Conservation (phyloP, 345 rosid genomes). For the Kernera saxatilis region DNA sequence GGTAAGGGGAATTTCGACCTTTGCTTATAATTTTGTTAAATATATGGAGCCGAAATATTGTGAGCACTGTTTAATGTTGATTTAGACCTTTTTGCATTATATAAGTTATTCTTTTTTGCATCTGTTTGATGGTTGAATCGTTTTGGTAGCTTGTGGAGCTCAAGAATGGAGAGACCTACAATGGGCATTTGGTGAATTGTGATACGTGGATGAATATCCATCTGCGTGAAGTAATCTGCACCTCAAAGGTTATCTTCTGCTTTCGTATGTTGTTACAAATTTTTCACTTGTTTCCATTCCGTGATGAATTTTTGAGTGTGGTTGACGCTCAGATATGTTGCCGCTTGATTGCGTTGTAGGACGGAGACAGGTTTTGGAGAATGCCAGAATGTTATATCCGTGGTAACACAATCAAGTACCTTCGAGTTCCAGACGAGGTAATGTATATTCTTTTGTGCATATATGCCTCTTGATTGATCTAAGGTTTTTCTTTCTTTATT, state of each 20-base stretch:
- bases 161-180: constrained; percentile 96
- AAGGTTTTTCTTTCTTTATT: not conserved
- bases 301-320: not conserved
- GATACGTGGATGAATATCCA: constrained; percentile 99
- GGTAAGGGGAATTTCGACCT: not conserved
- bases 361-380: constrained; percentile 99
- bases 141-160: constrained; percentile 77
- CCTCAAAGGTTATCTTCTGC: constrained; percentile 62
- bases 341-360: constrained; percentile 39
- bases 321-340: not conserved
- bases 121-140: constrained; percentile 2
- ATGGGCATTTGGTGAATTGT: constrained; percentile 95
- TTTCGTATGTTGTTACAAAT: not conserved
- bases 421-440: constrained; percentile 99
- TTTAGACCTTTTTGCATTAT: not conserved
- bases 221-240: constrained; percentile 97
- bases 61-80: not conserved
- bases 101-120: not conserved
- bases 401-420: constrained; percentile 96
- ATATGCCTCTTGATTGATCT: not conserved
- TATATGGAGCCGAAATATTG: not conserved
- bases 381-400: constrained; percentile 99
- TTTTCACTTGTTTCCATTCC: not conserved
- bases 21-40: not conserved
- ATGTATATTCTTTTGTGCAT: not conserved